A percentile compares a stretch with the other conserved stretches of the same genome.
phyloP scores from a whole-genome alignment of 1,284 basidiomycete species.

The Pseudozyma pruni region DNA sequence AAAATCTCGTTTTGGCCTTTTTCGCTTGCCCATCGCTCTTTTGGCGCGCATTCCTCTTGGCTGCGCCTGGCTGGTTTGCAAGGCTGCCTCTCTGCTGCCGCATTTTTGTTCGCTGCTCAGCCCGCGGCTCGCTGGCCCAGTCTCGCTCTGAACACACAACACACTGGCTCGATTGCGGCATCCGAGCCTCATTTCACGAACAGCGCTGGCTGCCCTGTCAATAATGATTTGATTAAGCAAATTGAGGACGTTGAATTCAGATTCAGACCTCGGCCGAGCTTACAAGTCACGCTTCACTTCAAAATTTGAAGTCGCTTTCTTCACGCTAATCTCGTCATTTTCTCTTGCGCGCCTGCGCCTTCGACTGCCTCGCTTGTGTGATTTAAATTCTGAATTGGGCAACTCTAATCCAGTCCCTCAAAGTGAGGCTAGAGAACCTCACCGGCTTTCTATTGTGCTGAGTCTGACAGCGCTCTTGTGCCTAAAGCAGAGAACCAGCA shows the following conservation, averaged over 20 bases:
- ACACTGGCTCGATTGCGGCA: constrained; percentile 29
- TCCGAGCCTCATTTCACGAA: constrained; percentile 7
- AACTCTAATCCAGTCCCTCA: no score
- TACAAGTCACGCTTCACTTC: no score
- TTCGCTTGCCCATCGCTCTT: constrained; percentile 1
- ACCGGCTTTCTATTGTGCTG: neutral
- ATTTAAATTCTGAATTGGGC: no score
- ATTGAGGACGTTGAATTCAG: neutral
- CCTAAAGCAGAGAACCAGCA: neutral
- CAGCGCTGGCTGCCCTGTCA: neutral
- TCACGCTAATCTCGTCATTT: no score
- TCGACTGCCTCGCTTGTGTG: neutral
- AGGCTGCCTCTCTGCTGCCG: neutral
- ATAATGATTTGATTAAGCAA: neutral
- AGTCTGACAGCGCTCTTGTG: no score
- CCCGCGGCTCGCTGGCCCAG: neutral
- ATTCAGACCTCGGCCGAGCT: constrained; percentile 4
- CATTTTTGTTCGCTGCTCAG: neutral
- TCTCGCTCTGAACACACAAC: constrained; percentile 18
- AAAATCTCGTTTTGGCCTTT: constrained; percentile 9
- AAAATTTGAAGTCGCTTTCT: no score
- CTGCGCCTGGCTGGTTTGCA: neutral
- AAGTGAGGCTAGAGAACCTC: neutral
- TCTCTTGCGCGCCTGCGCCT: no score
- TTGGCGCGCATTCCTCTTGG: constrained; percentile 7